Percentiles rank a stretch among this genome's conserved stretches.
Conservation (phyloP, 768 basidiomycete genomes). For the Amanita thiersii region DNA sequence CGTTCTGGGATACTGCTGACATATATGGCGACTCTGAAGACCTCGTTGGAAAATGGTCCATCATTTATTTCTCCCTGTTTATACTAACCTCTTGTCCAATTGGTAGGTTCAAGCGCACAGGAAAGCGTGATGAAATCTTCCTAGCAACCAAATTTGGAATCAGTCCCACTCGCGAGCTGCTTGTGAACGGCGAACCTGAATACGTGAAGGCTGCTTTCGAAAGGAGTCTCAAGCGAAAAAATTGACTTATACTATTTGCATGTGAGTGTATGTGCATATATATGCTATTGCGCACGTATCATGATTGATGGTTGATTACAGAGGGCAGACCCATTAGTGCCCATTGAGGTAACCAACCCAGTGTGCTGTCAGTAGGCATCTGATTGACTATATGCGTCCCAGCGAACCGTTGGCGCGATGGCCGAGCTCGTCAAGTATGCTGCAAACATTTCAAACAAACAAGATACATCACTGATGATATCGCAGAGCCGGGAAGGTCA, state of each 20-base stretch:
- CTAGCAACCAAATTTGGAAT: constrained; percentile 46
- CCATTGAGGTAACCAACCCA: constrained; percentile 17
- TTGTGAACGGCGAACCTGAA: constrained; percentile 22
- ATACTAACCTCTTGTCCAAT: background rate
- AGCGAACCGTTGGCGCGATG: constrained; percentile 26
- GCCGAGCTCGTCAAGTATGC: constrained; percentile 27
- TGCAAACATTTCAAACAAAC: constrained; percentile 13
- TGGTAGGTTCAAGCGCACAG: constrained; percentile 39
- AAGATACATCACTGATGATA: constrained; percentile 14
- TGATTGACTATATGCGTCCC: background rate
- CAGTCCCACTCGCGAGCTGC: constrained; percentile 8
- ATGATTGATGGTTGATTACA: background rate
- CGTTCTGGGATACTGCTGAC: constrained; percentile 43
- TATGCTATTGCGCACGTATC: no score
- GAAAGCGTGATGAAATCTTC: constrained; percentile 46
- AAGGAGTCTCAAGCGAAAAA: constrained; percentile 22
- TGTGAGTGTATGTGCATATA: background rate
- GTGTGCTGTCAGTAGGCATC: background rate
- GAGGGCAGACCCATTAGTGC: constrained; percentile 17
- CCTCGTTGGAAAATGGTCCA: constrained; percentile 35
- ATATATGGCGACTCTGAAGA: constrained; percentile 38
- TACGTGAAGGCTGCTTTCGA: constrained; percentile 26
- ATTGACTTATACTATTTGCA: constrained; percentile 35
- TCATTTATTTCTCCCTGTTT: background rate
- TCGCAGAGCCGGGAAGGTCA: constrained; percentile 32